Base-by-base conservation (phyloP, 139 green algal genomes). In the Chlorella sp. region DNA sequence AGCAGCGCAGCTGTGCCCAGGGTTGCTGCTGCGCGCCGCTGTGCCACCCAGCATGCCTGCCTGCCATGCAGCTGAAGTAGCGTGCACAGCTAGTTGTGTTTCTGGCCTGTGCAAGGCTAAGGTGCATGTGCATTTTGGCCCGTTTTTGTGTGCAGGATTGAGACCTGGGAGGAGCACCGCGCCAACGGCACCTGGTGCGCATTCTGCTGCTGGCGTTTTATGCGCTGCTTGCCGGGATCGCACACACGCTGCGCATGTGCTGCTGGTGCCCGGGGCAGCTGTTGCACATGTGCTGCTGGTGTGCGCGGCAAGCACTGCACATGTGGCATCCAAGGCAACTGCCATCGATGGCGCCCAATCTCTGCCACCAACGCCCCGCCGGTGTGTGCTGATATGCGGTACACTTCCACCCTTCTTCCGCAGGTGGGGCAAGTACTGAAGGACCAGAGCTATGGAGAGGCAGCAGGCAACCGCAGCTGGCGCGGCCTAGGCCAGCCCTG, bases 371-470 rank as follows among this genome's bases (percentile, higher is more conserved):
- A n/a, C n/a, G n/a, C n/a, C n/a, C n/a, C n/a, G n/a, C n/a, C n/a
- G n/a, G n/a, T n/a, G n/a, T n/a, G n/a, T n/a, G n/a, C n/a, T n/a
- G n/a, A n/a, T n/a, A n/a, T n/a, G n/a, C n/a, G 22, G 3, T 8
- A 8, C 58, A 6, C 9, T 68, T 11, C 26, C 30, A 34, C 19
- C 60, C 6, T 34, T 34, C 60, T 36, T 11, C 5, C 19, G 30
- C 60, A 68, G 60, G 60, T 80, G 73, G 73, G 73, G 73, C 73
- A 80, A 80, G 73, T 80, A 80, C 46, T 80, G 73, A 80, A 51
- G 32, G 73, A 11, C 14, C 16, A 24, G 28, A 4, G 44, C 14
- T 30, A 28, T 40, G 9, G 16, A 6, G 64, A 6, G 64, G 64
- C 30, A 30, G 64, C 2, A 11, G 40, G 4, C 70, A 54, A 40